Base-by-base conservation (phyloP, 345 rosid genomes). In the Syzygium jambos region DNA sequence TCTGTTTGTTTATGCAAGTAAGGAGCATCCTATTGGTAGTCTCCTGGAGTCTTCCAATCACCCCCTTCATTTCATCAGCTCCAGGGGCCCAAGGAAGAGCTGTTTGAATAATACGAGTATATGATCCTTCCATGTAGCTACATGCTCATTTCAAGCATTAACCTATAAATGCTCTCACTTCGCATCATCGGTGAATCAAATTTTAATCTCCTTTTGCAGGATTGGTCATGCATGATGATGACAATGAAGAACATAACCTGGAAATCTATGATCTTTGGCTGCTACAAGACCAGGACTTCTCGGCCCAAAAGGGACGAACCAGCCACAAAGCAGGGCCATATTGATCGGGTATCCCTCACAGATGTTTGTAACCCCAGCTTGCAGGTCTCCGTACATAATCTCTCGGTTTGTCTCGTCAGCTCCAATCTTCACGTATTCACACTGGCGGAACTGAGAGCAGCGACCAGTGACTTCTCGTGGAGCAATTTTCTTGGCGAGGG, bases 401-500 rank as follows among this genome's bases (percentile, higher is more conserved):
- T 96, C 34, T 94, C 96, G 7, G 92, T 92, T 57, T 93, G 96
- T 56, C 89, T 95, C 63, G 59, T 91, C 25, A 94, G 96, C 65
- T 91, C 96, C 25, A 95, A 93, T 80, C 95, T 96, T 84, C 89
- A 88, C 34, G 83, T 85, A 30, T 96, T 95, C 86, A 88, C 95
- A 3, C 90, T 93, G 9, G 83, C 90, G 19, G 98, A 96, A 89
- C 90, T 95, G 19, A 90, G 93, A 86, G 52, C 89, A 51, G 87
- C 91, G 21, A 95, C 99, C 1, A 90, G 92, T 49, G 90, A 87
- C 86, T 95, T 94, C 86, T 88, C 94, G 3, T 85, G 94, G 88
- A 89, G 90, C 90, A 95, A 93, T 85, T 87, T 95, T 84, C 90
- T 95, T 9, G 99, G 98, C 0, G 95, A 94, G 92, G 99, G 98